phyloP scores from a whole-genome alignment of 768 basidiomycete species.

The Strobilomyces confusus region DNA sequence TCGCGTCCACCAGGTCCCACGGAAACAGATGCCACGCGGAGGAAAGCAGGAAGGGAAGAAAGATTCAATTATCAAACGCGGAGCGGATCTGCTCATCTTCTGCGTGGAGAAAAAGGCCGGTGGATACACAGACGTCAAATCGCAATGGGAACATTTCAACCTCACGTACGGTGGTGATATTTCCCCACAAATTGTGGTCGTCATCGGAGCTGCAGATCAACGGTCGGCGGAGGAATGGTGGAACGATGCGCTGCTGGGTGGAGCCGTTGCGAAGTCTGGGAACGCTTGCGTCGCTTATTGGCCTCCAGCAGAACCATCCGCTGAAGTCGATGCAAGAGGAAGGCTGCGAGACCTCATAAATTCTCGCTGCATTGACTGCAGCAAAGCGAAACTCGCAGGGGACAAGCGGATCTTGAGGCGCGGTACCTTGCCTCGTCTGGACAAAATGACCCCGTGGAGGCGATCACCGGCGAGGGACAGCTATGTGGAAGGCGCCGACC shows the following conservation, averaged over 20 bases:
- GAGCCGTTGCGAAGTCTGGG: background rate
- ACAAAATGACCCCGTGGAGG: conserved; percentile 5
- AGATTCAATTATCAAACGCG: conserved; percentile 15
- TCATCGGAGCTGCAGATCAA: conserved; percentile 17
- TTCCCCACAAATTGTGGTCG: conserved; percentile 24
- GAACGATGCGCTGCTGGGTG: background rate
- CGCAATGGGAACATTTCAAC: conserved; percentile 27
- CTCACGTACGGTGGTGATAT: conserved; percentile 25
- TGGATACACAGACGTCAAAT: conserved; percentile 3
- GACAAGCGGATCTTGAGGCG: conserved; percentile 13
- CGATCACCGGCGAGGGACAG: background rate
- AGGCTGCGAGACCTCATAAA: conserved; percentile 1
- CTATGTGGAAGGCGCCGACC: background rate
- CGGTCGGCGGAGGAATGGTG: conserved; percentile 23
- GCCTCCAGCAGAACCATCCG: conserved; percentile 6
- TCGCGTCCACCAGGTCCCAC: conserved; percentile 24
- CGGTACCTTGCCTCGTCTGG: background rate
- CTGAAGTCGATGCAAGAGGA: background rate
- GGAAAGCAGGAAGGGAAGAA: conserved; percentile 7
- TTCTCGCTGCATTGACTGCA: conserved; percentile 25
- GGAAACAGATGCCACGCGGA: background rate
- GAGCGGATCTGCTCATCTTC: conserved; percentile 26
- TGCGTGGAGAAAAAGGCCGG: conserved; percentile 9
- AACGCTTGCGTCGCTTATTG: conserved; percentile 15
- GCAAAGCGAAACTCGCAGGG: conserved; percentile 5